phyloP scores from a whole-genome alignment of 2,329 filamentous ascomycete species.

The Cercospora sesami region DNA sequence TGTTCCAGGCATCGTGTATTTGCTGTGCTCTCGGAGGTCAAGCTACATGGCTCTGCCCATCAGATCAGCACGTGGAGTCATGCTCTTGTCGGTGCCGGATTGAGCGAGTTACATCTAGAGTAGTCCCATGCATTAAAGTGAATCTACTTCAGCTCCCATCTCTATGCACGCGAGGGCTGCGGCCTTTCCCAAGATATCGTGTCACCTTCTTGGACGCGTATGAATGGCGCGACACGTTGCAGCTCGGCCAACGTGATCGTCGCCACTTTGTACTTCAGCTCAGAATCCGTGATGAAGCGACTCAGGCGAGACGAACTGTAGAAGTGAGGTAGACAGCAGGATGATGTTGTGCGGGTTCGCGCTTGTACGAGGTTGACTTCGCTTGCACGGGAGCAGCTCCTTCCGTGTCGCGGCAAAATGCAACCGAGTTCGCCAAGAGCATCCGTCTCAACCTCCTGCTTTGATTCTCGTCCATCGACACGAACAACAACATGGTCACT shows the following conservation, averaged over 20 bases:
- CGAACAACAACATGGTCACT: not conserved
- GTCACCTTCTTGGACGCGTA: not conserved
- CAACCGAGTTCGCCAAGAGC: not conserved
- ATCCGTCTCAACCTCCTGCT: not conserved
- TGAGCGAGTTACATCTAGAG: not conserved
- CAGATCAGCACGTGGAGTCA: not conserved
- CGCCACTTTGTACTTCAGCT: not conserved
- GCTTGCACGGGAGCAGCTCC: not conserved
- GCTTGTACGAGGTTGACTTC: not conserved
- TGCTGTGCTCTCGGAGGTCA: not conserved
- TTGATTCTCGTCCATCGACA: not conserved
- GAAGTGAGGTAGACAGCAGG: not conserved
- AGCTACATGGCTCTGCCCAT: not conserved
- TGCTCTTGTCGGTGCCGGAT: not conserved
- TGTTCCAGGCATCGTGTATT: not conserved
- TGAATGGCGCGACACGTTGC: not conserved
- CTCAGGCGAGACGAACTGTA: not conserved
- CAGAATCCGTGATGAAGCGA: not conserved
- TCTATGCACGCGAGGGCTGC: not conserved
- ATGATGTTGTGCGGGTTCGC: not conserved
- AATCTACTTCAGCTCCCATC: not conserved
- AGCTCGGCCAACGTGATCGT: not conserved
- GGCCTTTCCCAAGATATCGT: not conserved
- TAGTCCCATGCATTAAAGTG: not conserved
- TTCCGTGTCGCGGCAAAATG: slow-evolving; percentile 1